Conservation (phyloP, 176 grass and related monocot species). For the Phoenix roebelenii region DNA sequence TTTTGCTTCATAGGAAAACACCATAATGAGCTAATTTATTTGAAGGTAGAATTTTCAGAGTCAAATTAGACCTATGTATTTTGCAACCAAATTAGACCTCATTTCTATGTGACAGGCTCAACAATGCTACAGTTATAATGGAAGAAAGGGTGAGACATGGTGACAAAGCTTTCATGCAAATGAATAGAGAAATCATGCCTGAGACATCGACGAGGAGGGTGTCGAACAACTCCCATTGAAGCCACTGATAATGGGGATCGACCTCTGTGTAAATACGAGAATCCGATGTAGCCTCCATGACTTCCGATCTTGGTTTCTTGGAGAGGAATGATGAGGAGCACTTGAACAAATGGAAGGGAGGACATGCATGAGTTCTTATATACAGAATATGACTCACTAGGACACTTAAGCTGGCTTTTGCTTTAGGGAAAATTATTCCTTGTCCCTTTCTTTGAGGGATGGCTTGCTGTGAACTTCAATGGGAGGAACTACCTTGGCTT, state of each 20-base stretch:
- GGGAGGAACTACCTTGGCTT: constrained; percentile 21
- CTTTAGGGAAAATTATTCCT: constrained; percentile 23
- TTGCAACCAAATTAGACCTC: too few relatives aligned
- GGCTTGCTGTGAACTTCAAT: not conserved
- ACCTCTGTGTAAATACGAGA: constrained; percentile 28
- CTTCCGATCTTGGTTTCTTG: not conserved
- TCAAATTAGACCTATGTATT: too few relatives aligned
- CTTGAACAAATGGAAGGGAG: not conserved
- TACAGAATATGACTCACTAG: not conserved
- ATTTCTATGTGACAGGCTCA: too few relatives aligned
- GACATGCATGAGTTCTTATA: not conserved
- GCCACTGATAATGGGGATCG: constrained; percentile 47
- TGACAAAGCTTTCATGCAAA: too few relatives aligned
- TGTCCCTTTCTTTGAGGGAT: constrained; percentile 9
- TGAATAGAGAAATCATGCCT: constrained; percentile 17
- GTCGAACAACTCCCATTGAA: constrained; percentile 30
- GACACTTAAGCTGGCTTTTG: not conserved
- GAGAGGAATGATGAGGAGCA: not conserved
- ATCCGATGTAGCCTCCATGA: constrained; percentile 25
- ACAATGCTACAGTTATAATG: too few relatives aligned
- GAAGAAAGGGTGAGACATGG: too few relatives aligned
- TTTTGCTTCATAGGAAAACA: too few relatives aligned
- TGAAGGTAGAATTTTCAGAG: too few relatives aligned
- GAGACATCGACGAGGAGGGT: constrained; percentile 38
- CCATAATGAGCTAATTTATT: too few relatives aligned